Percentiles rank a stretch among this genome's conserved stretches.
phyloP scores from a whole-genome alignment of 306 rosid genomes.

The Erythrophleum fordii region DNA sequence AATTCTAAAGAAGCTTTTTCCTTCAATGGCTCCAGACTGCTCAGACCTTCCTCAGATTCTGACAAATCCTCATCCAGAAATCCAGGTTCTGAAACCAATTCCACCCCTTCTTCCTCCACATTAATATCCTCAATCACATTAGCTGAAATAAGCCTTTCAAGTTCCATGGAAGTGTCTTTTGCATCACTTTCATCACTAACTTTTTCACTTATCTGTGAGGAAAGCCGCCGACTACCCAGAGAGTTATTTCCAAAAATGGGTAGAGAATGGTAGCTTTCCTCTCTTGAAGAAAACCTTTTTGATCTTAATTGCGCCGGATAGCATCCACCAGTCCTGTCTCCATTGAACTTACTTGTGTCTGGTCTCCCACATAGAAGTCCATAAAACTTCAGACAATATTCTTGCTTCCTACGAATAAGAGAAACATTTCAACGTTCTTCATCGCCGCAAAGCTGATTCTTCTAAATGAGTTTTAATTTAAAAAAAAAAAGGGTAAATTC shows the following conservation, averaged over 20 bases:
- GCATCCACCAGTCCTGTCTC: not conserved
- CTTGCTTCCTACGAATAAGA: conserved; percentile 23
- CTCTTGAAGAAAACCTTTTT: not conserved
- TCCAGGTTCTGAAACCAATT: conserved; percentile 19
- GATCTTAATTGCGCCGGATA: not conserved
- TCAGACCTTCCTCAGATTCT: conserved; percentile 18
- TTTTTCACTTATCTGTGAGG: conserved; percentile 2
- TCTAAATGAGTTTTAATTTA: not conserved
- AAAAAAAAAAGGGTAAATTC: not conserved
- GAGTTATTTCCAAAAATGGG: not conserved
- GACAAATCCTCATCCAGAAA: conserved; percentile 29
- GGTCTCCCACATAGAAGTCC: not conserved
- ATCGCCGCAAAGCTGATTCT: not conserved
- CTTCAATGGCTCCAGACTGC: not conserved
- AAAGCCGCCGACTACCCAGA: conserved; percentile 3
- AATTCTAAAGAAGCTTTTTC: conserved; percentile 28
- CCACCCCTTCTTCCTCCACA: conserved; percentile 10
- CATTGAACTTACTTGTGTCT: conserved; percentile 5
- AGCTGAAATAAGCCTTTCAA: not conserved
- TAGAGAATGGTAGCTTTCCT: not conserved
- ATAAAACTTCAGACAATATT: not conserved
- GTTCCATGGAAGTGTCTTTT: not conserved
- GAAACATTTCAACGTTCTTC: not conserved
- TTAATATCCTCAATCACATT: not conserved
- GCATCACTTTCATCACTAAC: not conserved